These are phyloP conservation scores for Echites panduratus DNA, from an alignment of 257 asterid genomes.

Conservation along the genomic window DNA sequence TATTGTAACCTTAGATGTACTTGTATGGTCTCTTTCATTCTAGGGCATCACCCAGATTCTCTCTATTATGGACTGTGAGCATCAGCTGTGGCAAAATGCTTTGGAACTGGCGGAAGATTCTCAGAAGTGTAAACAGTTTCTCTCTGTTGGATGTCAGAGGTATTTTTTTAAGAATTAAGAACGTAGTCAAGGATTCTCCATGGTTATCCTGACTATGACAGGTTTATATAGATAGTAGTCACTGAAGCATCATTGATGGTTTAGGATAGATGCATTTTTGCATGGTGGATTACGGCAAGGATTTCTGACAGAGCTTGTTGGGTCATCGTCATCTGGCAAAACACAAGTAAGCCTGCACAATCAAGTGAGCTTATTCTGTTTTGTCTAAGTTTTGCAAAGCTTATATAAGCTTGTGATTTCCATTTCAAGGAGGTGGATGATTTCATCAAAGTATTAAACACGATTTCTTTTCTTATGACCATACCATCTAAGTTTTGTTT, in stretches of 20 bases:
- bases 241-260: conserved; percentile 10
- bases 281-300: conserved; percentile 68
- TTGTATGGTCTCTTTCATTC: background rate
- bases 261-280: conserved; percentile 69
- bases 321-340: conserved; percentile 87
- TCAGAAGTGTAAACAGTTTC: conserved; percentile 38
- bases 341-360: conserved; percentile 55
- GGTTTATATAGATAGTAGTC: conserved; percentile 7
- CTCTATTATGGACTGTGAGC: conserved; percentile 41
- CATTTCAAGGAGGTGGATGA: background rate
- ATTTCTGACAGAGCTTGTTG: conserved; percentile 76
- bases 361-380: conserved; percentile 5
- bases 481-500: background rate
- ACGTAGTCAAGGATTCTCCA: background rate
- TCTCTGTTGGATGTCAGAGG: conserved; percentile 73
- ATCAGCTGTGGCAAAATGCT: conserved; percentile 63
- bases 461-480: background rate
- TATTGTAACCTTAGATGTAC: background rate
- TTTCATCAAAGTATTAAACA: background rate
- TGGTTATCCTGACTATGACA: background rate
- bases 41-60: conserved; percentile 66
- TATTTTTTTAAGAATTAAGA: conserved; percentile 9
- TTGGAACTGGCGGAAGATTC: conserved; percentile 55
- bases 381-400: background rate
- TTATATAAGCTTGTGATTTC: background rate